Percentiles rank a stretch among this genome's conserved stretches.
phyloP scores from a whole-genome alignment of 805 yeast species.

The Ogataea parapolymorpha region DNA sequence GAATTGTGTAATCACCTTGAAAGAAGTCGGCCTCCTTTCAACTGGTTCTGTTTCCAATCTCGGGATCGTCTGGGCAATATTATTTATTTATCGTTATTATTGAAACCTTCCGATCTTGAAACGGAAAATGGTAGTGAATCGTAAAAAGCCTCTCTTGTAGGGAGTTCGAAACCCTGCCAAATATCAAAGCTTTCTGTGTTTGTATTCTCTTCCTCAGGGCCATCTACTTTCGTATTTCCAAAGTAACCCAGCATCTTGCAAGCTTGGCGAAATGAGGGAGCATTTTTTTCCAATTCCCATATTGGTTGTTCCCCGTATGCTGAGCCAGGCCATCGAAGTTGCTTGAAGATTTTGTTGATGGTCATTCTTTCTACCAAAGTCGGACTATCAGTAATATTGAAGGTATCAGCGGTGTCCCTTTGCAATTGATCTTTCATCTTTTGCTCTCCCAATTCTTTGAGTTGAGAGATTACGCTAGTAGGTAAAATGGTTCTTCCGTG shows the following conservation, averaged over 20 bases:
- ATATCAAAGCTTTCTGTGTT: constrained; percentile 1
- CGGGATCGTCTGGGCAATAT: too few species aligned
- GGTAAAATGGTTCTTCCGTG: constrained; percentile 3
- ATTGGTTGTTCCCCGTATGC: constrained; percentile 10
- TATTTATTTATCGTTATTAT: too few species aligned
- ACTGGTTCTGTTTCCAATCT: too few species aligned
- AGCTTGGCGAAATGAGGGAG: constrained; percentile 16
- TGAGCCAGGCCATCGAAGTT: constrained; percentile 18
- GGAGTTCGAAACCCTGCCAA: constrained; percentile 3
- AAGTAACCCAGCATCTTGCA: constrained; percentile 18
- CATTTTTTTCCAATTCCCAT: constrained; percentile 16
- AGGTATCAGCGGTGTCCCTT: background rate
- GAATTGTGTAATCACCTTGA: too few species aligned
- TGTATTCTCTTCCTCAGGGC: background rate
- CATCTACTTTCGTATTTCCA: constrained; percentile 2
- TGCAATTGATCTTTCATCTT: background rate
- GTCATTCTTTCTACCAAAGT: constrained; percentile 17
- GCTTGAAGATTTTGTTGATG: constrained; percentile 6
- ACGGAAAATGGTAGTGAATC: background rate
- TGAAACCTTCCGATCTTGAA: background rate
- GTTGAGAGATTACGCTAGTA: background rate
- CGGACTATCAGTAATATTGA: constrained; percentile 11
- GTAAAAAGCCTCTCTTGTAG: background rate
- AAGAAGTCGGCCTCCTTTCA: too few species aligned
- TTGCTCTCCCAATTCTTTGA: background rate